Percentiles rank a stretch among this genome's conserved stretches.
These are phyloP conservation scores for Sordariomycetes sp. DNA, from an alignment of 2,329 filamentous ascomycete genomes.

Conservation along the genomic window DNA sequence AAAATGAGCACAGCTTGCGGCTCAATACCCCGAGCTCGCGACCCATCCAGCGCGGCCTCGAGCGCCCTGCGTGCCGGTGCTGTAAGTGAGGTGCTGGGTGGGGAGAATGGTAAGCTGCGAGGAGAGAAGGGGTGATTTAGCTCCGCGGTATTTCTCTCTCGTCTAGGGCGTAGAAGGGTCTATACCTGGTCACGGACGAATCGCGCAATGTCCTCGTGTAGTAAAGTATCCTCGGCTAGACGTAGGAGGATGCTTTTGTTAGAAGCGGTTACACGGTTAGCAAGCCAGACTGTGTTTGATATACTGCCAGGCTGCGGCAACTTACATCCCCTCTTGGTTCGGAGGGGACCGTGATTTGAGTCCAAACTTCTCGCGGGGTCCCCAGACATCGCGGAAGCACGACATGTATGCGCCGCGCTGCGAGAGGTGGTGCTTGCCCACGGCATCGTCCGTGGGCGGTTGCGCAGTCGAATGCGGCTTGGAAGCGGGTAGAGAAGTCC, in stretches of 20 bases:
- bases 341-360: constrained; percentile 10
- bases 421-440: constrained; percentile 5
- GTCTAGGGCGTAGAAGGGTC: not conserved
- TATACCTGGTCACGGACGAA: constrained; percentile 8
- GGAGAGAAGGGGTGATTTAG: not conserved
- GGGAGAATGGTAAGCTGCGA: constrained; percentile 7
- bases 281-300: not conserved
- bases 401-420: constrained; percentile 8
- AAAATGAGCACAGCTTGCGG: constrained; percentile 6
- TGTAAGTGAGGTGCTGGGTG: constrained; percentile 13
- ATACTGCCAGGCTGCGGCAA: not conserved
- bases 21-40: constrained; percentile 5
- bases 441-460: not conserved
- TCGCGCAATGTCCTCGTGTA: constrained; percentile 10
- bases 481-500: too few species aligned
- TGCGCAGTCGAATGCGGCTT: not conserved
- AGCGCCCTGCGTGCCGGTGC: constrained; percentile 10
- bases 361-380: constrained; percentile 9
- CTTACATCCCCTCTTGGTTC: constrained; percentile 9
- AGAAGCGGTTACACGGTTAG: not conserved
- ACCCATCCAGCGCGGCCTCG: constrained; percentile 5
- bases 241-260: constrained; percentile 8
- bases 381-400: constrained; percentile 9
- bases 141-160: not conserved
- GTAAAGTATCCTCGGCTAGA: constrained; percentile 12